Conservation (phyloP, 2,329 filamentous ascomycete species). For the Berkeleyomyces basicola region DNA sequence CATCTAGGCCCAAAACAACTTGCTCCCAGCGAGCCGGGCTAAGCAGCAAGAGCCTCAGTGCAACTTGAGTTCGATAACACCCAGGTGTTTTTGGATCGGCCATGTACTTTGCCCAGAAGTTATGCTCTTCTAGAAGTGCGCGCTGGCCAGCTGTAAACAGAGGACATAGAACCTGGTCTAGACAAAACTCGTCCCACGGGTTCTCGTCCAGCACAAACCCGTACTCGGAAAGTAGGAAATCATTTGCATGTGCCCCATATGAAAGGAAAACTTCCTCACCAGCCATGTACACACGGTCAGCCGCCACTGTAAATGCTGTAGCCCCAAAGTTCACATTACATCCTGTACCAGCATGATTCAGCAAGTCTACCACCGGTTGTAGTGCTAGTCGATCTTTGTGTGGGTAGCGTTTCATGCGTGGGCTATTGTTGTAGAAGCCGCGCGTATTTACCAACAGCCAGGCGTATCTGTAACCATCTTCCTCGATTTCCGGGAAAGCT, state of each 20-base stretch:
- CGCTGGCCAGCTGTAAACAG: conserved; percentile 22
- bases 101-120: conserved; percentile 35
- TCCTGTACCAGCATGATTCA: conserved; percentile 39
- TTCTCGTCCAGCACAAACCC: conserved; percentile 34
- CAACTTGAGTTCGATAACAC: conserved; percentile 41
- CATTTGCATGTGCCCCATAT: conserved; percentile 56
- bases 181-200: conserved; percentile 32
- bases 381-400: conserved; percentile 47
- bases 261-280: conserved; percentile 52
- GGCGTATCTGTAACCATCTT: conserved; percentile 32
- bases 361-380: conserved; percentile 56
- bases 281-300: conserved; percentile 30
- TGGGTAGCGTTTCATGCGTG: conserved; percentile 26
- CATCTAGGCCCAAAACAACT: conserved; percentile 31
- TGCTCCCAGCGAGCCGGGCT: conserved; percentile 26
- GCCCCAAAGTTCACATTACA: conserved; percentile 36
- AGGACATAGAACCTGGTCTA: conserved; percentile 32
- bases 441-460: conserved; percentile 47
- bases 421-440: conserved; percentile 40
- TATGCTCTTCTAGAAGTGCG: conserved; percentile 26
- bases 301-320: conserved; percentile 37
- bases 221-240: conserved; percentile 56
- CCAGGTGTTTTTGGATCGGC: conserved; percentile 30
- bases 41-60: conserved; percentile 26
- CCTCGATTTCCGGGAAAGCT: conserved; percentile 19